Evolutionary conservation across 371 early-diverging fungal species (phyloP).

Genomic region (Cokeromyces recurvatus): DNA sequence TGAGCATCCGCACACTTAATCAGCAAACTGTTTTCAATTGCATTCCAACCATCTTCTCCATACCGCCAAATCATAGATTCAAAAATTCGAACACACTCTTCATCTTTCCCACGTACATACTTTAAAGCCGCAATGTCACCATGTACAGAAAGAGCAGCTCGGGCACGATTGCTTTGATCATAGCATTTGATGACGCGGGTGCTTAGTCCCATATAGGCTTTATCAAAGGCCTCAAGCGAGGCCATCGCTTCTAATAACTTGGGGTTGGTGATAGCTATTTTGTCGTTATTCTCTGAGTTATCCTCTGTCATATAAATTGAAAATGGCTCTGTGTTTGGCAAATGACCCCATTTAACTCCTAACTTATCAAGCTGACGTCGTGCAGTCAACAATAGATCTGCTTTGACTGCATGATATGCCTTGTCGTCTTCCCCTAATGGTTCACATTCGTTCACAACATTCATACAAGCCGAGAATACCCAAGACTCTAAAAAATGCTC

Average conservation of each 20-base stretch:
- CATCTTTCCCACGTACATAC: slow-evolving; percentile 60
- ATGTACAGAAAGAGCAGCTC: slow-evolving; percentile 61
- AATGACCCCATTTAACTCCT: slow-evolving; percentile 54
- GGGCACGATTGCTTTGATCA: slow-evolving; percentile 57
- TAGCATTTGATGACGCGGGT: slow-evolving; percentile 67
- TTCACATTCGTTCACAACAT: slow-evolving; percentile 74
- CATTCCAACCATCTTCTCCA: slow-evolving; percentile 67
- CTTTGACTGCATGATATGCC: slow-evolving; percentile 69
- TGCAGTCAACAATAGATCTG: slow-evolving; percentile 73
- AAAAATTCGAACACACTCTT: slow-evolving; percentile 64
- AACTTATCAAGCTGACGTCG: slow-evolving; percentile 73
- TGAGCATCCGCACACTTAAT: slow-evolving; percentile 70
- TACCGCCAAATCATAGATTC: slow-evolving; percentile 62
- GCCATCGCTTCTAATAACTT: slow-evolving; percentile 61
- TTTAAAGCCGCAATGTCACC: slow-evolving; percentile 75
- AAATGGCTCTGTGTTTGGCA: slow-evolving; percentile 52
- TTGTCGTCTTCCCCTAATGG: slow-evolving; percentile 47
- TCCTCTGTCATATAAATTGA: slow-evolving; percentile 52
- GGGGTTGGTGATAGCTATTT: slow-evolving; percentile 54
- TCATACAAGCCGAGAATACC: slow-evolving; percentile 77
- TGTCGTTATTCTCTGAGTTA: slow-evolving; percentile 15
- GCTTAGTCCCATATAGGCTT: slow-evolving; percentile 64
- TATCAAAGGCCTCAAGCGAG: slow-evolving; percentile 65
- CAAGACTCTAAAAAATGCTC: slow-evolving; percentile 71
- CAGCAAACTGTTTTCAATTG: slow-evolving; percentile 66